Conservation (phyloP, 371 early-diverging fungal species). For the Mortierella sp. region DNA sequence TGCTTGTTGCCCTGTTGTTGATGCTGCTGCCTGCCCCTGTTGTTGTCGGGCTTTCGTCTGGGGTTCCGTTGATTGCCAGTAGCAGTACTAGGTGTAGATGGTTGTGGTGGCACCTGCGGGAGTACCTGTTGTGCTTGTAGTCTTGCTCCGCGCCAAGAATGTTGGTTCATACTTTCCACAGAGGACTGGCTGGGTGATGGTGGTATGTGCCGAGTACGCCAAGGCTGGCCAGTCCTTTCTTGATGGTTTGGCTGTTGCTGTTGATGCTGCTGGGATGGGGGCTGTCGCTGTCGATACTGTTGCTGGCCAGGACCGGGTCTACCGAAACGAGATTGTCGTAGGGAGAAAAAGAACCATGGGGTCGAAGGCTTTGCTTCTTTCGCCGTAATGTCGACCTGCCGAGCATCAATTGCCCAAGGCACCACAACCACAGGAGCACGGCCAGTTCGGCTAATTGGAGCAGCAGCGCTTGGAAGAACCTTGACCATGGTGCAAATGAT, state of each 20-base stretch:
- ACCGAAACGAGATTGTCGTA: neutral
- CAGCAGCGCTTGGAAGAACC: neutral
- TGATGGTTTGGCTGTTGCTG: neutral
- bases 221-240: neutral
- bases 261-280: neutral
- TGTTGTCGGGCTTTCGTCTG: neutral
- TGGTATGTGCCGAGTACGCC: neutral
- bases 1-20: neutral
- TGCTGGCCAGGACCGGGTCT: neutral
- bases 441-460: neutral
- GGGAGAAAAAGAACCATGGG: conserved; percentile 13
- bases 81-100: neutral
- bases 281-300: conserved; percentile 1
- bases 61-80: neutral
- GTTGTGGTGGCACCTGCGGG: neutral
- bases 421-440: neutral
- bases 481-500: conserved; percentile 30
- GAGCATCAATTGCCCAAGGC: conserved; percentile 1
- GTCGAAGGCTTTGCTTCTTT: neutral
- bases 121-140: neutral
- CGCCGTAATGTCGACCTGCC: conserved; percentile 4
- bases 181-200: neutral
- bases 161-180: neutral
- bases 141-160: neutral
- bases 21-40: neutral